Base-by-base conservation (phyloP, 2,329 filamentous ascomycete genomes). In the Aureobasidium zeae region DNA sequence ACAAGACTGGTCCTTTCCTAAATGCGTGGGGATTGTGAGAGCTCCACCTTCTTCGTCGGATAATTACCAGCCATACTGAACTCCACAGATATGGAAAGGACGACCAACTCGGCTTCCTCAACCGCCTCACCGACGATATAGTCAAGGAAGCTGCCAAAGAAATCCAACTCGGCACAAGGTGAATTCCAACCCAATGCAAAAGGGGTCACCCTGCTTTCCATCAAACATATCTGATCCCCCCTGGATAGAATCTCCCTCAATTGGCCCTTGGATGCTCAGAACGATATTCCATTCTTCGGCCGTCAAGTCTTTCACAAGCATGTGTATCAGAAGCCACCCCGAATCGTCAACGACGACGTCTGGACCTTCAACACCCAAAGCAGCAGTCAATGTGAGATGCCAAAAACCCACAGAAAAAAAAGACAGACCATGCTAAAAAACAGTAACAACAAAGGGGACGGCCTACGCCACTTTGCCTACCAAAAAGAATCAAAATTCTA, bases 41-140 rank as follows among this genome's bases (percentile, higher is more conserved):
- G 16, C 19, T 13, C n/a, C 5, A 17, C 37, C n/a, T 25, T 26
- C n/a, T 4, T 28, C 17, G 8, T 19, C 5, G 3, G 22, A 16
- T 15, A n/a, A n/a, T 12, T 3, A 12, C 19, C 8, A 16, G 11
- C 28, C n/a, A 34, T 39, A 19, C 28, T 44, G 25, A 44, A 12
- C 71, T 67, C 67, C 65, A 63, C 5, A 63, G 76, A 4, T 78
- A 75, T 55, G 75, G 75, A 36, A 60, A 67, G 36, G 55, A 70
- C 42, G 77, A 79, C 55, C 63, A 77, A 57, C 64, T 81, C 2
- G 78, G 77, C 8, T 74, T 72, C 17, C 57, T 81, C 15, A 81
- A 81, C 55, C 68, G 76, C 20, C 65, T 81, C 11, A 79, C 73
- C 0, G 65, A 75, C 39, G 63, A 69, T 44, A 60, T 72, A 13